These are phyloP conservation scores for Eucalyptus dawsonii DNA, from an alignment of 345 rosid genomes.

Conservation along the genomic window DNA sequence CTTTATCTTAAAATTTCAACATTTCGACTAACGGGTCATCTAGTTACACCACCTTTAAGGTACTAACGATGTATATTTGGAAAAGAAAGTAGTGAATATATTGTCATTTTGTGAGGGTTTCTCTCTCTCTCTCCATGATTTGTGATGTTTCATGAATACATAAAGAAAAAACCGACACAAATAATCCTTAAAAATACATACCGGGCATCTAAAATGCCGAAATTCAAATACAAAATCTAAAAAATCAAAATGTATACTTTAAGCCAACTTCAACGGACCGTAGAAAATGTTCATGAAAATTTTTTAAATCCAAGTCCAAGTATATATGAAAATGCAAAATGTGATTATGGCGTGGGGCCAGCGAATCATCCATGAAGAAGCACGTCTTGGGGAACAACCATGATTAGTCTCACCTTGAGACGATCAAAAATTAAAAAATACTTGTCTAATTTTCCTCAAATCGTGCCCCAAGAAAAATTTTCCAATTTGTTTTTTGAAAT, in stretches of 20 bases:
- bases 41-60: conserved; percentile 9
- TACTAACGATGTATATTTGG: neutral
- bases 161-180: neutral
- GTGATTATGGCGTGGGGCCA: neutral
- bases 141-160: neutral
- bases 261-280: neutral
- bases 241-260: neutral
- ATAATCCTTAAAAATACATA: neutral
- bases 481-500: neutral
- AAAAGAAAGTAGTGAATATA: conserved; percentile 7
- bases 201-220: neutral
- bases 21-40: conserved; percentile 18
- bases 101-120: neutral
- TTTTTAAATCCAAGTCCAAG: neutral
- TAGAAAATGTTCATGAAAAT: neutral
- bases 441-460: neutral
- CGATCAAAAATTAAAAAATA: neutral
- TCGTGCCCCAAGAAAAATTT: neutral
- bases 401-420: neutral
- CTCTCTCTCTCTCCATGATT: neutral
- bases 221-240: neutral
- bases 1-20: neutral
- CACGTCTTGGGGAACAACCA: neutral
- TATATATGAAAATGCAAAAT: neutral
- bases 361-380: conserved; percentile 8